Percentiles rank a stretch among this genome's conserved stretches.
phyloP scores from a whole-genome alignment of 441 rosid species.

The Populus hybrid region DNA sequence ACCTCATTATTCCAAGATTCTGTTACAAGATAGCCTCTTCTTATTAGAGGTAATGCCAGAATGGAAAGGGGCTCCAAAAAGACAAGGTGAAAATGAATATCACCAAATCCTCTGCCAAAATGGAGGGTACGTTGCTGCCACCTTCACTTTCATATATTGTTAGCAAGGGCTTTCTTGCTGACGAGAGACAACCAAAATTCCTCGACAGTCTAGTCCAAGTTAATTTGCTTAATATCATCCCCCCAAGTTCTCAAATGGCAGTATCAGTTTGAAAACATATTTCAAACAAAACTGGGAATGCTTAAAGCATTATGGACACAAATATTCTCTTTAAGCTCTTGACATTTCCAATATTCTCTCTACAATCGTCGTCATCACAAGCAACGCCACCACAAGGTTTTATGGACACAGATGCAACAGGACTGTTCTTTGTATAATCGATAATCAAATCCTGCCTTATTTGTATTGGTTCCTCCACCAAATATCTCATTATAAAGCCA shows the following conservation, averaged over 20 bases:
- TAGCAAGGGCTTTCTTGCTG: not conserved
- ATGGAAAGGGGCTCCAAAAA: not conserved
- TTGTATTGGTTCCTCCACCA: slow-evolving; percentile 60
- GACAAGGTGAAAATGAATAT: not conserved
- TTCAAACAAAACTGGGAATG: not conserved
- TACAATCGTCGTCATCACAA: slow-evolving; percentile 39
- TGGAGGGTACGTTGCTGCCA: not conserved
- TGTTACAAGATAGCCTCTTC: not conserved
- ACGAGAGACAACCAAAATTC: not conserved
- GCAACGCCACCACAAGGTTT: slow-evolving; percentile 45
- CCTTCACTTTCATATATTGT: not conserved
- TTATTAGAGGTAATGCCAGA: not conserved
- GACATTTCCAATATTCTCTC: slow-evolving; percentile 35
- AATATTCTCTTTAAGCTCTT: slow-evolving; percentile 6
- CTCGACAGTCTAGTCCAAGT: not conserved
- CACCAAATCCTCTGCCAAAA: not conserved
- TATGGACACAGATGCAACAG: slow-evolving; percentile 61
- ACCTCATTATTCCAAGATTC: not conserved
- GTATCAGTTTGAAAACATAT: not conserved
- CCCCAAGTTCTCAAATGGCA: not conserved
- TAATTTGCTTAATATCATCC: not conserved
- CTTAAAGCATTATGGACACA: not conserved
- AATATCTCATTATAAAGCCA: slow-evolving; percentile 49
- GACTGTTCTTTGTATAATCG: slow-evolving; percentile 69
- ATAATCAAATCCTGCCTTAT: slow-evolving; percentile 57